Conservation (phyloP, 208 protist genomes). For the Naegleria gruberi region DNA sequence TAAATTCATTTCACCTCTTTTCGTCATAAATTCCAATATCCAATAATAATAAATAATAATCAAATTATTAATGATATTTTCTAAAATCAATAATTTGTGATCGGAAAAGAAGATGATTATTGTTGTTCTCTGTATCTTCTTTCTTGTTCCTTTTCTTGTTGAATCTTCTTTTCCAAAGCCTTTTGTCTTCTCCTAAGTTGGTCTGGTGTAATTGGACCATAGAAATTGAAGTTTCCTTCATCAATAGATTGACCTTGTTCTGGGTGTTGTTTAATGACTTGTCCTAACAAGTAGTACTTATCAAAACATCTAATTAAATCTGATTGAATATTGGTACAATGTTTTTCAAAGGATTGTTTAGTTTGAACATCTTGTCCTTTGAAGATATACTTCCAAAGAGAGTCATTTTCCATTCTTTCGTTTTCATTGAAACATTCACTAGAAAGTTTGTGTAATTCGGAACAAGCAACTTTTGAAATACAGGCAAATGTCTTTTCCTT, state of each 20-base stretch:
- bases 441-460: not conserved
- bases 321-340: not conserved
- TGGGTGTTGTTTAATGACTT: not conserved
- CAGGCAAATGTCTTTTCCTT: not conserved
- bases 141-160: not conserved
- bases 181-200: not conserved
- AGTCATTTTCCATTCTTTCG: not conserved
- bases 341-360: not conserved
- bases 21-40: too few relatives aligned
- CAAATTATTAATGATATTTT: too few relatives aligned
- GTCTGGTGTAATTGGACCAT: not conserved
- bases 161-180: not conserved
- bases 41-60: too few relatives aligned
- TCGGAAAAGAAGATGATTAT: too few relatives aligned
- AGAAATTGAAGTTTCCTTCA: not conserved
- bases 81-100: too few relatives aligned
- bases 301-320: not conserved
- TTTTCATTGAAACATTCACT: not conserved
- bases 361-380: constrained; percentile 3
- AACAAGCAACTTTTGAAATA: not conserved
- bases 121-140: not conserved
- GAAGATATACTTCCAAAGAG: not conserved
- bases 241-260: not conserved
- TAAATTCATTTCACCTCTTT: too few relatives aligned
- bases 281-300: not conserved